These are phyloP conservation scores for Hymenoscyphus albidus DNA, from an alignment of 2,329 filamentous ascomycete genomes.

Conservation along the genomic window DNA sequence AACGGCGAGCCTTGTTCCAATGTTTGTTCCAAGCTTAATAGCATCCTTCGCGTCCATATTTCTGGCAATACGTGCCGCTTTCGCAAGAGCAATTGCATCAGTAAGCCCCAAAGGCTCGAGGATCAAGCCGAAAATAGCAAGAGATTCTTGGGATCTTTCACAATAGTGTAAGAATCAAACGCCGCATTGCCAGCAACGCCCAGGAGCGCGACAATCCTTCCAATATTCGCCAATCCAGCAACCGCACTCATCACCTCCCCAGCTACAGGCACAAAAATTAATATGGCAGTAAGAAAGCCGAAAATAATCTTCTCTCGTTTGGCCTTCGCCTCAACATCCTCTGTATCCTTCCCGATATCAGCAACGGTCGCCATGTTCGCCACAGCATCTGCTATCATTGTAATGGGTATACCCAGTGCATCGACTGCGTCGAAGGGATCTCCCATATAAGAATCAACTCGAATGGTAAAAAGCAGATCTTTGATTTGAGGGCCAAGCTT, in stretches of 20 bases:
- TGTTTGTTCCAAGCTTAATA: neutral
- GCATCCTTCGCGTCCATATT: neutral
- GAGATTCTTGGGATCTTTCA: conserved; percentile 5
- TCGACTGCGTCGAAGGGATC: neutral
- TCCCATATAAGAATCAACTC: neutral
- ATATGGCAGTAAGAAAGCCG: neutral
- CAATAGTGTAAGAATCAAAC: neutral
- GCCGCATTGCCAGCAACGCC: neutral
- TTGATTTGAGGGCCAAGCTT: neutral
- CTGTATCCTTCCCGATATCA: neutral
- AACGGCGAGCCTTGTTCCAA: neutral
- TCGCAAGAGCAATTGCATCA: neutral
- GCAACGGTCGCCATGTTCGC: neutral
- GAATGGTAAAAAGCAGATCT: neutral
- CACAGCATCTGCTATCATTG: conserved; percentile 3
- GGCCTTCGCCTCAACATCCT: neutral
- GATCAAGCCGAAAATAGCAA: conserved; percentile 4
- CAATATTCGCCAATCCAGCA: neutral
- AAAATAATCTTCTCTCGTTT: conserved; percentile 1
- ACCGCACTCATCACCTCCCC: conserved; percentile 6
- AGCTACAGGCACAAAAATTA: conserved; percentile 2
- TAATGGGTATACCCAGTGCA: neutral
- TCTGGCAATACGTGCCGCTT: neutral
- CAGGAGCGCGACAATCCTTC: neutral
- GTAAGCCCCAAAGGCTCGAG: neutral